Percentiles rank a stretch among this genome's conserved stretches.
phyloP scores from a whole-genome alignment of 306 rosid genomes.

The Cyclanthera cordifolia region DNA sequence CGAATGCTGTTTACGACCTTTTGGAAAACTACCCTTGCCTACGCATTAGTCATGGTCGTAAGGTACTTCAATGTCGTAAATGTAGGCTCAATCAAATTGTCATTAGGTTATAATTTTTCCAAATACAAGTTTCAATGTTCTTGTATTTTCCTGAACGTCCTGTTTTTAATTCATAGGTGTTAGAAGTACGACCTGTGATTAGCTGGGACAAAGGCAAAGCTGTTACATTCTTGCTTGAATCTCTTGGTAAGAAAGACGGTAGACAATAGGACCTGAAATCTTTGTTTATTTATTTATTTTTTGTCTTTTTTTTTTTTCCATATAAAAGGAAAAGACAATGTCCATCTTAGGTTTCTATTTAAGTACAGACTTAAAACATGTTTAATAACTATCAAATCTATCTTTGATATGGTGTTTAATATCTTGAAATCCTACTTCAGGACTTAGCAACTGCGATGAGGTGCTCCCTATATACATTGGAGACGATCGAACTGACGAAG shows the following conservation, averaged over 20 bases:
- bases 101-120: background rate
- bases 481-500: constrained; percentile 92
- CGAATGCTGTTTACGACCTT: constrained; percentile 45
- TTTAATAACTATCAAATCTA: background rate
- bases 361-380: background rate
- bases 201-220: constrained; percentile 98
- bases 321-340: background rate
- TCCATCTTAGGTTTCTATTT: background rate
- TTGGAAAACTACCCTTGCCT: constrained; percentile 54
- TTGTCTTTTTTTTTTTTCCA: too few relatives aligned
- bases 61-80: constrained; percentile 32
- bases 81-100: constrained; percentile 11
- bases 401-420: constrained; percentile 17
- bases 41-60: constrained; percentile 80
- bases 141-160: background rate
- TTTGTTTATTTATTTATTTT: too few relatives aligned
- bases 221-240: constrained; percentile 78
- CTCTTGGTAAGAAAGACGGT: constrained; percentile 50
- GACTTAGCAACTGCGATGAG: constrained; percentile 54
- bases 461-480: constrained; percentile 91
- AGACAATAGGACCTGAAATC: too few relatives aligned
- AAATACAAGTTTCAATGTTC: background rate
- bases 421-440: constrained; percentile 25
- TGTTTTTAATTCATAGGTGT: constrained; percentile 38
- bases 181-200: constrained; percentile 86